Evolutionary conservation across 192 early-diverging fungal genomes (phyloP).

Genomic region (Rhizophagus sp.): DNA sequence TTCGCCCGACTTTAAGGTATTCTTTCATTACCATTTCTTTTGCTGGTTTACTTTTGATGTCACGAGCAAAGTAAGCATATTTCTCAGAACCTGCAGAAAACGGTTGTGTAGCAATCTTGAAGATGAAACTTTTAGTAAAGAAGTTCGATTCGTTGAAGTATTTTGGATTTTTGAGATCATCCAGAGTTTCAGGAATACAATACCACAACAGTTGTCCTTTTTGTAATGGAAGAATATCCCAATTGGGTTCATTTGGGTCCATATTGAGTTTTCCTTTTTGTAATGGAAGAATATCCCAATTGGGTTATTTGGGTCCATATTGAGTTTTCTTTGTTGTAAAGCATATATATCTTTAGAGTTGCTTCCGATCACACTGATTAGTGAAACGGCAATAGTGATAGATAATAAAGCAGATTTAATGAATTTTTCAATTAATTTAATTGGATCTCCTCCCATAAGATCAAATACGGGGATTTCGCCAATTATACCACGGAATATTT

Average conservation of each 20-base stretch:
- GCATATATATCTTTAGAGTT: background rate
- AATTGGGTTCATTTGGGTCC: conserved; percentile 7
- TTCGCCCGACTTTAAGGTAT: too few species aligned
- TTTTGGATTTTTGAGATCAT: background rate
- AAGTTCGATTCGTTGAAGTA: conserved; percentile 14
- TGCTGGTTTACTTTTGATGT: background rate
- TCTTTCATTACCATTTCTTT: conserved; percentile 10
- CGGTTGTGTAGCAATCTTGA: background rate
- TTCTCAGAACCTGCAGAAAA: conserved; percentile 9
- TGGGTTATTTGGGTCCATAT: conserved; percentile 4
- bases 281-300: background rate
- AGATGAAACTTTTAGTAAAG: background rate
- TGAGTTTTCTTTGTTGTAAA: background rate
- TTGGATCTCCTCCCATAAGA: background rate
- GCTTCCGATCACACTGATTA: conserved; percentile 3
- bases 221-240: background rate
- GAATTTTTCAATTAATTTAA: conserved; percentile 17
- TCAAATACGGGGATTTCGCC: too few species aligned
- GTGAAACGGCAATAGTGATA: conserved; percentile 15
- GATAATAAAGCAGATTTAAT: background rate
- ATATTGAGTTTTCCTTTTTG: background rate
- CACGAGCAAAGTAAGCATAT: conserved; percentile 25
- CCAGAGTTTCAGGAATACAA: background rate
- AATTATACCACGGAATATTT: too few species aligned
- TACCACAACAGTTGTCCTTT: background rate